Conservation (phyloP, 306 rosid genomes). For the Geum urbanum region DNA sequence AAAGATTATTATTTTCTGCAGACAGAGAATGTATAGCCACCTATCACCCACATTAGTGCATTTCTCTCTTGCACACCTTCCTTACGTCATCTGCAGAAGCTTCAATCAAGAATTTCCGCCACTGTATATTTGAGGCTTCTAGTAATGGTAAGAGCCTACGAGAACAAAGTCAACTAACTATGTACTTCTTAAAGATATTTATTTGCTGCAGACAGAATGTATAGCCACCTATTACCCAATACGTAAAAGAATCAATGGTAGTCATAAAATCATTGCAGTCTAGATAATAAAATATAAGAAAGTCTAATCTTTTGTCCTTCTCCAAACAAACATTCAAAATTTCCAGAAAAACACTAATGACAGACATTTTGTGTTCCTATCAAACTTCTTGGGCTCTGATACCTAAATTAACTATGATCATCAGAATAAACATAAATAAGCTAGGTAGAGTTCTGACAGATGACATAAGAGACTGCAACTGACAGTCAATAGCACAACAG, state of each 20-base stretch:
- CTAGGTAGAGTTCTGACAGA: neutral
- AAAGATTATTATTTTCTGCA: neutral
- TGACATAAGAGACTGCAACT: neutral
- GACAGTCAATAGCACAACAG: neutral
- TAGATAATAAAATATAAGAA: neutral
- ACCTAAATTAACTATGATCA: neutral
- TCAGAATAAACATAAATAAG: neutral
- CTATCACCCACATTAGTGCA: neutral
- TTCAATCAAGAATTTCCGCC: neutral
- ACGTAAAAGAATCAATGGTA: neutral
- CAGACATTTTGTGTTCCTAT: neutral
- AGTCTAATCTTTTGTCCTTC: neutral
- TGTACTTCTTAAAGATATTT: neutral
- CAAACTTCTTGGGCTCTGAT: neutral
- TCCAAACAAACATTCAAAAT: neutral
- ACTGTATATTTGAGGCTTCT: neutral
- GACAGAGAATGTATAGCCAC: neutral
- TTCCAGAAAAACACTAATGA: neutral
- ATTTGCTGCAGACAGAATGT: neutral
- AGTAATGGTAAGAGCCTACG: neutral
- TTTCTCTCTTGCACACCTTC: neutral
- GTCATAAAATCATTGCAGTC: neutral
- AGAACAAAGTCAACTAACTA: too few relatives aligned
- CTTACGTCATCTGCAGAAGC: neutral
- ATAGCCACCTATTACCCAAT: neutral